These are phyloP conservation scores for Sclerotinia trifoliorum DNA, from an alignment of 2,329 filamentous ascomycete genomes.

Conservation along the genomic window DNA sequence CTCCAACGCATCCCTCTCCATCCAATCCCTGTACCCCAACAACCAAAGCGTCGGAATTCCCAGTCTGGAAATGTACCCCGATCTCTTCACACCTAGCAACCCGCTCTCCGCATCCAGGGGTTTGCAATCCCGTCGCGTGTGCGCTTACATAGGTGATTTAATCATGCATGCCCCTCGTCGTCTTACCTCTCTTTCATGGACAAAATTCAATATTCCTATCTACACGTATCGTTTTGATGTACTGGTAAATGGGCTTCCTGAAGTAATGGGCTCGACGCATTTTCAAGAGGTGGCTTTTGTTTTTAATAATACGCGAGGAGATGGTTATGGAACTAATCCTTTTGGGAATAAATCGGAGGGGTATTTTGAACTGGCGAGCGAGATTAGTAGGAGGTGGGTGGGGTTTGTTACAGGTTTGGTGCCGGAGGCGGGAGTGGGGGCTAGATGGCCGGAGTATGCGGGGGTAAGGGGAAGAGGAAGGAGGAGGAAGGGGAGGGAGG, in stretches of 20 bases:
- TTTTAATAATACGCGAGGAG: slow-evolving; percentile 51
- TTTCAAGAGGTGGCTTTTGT: slow-evolving; percentile 54
- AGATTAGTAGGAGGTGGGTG: slow-evolving; percentile 27
- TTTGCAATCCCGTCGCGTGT: slow-evolving; percentile 27
- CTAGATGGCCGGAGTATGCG: slow-evolving; percentile 7
- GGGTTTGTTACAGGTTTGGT: slow-evolving; percentile 22
- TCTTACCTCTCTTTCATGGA: slow-evolving; percentile 24
- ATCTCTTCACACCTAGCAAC: slow-evolving; percentile 29
- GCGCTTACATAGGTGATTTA: slow-evolving; percentile 29
- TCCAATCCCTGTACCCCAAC: slow-evolving; percentile 52
- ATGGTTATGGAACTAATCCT: slow-evolving; percentile 44
- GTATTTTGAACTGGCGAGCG: slow-evolving; percentile 18
- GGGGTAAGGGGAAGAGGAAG: too few relatives aligned
- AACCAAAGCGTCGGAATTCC: slow-evolving; percentile 51
- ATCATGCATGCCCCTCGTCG: slow-evolving; percentile 25
- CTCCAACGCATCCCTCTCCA: slow-evolving; percentile 26
- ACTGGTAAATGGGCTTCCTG: slow-evolving; percentile 37
- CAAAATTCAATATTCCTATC: slow-evolving; percentile 22
- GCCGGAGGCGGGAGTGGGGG: slow-evolving; percentile 22
- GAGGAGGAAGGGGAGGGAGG: neutral
- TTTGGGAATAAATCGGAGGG: neutral
- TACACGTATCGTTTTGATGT: slow-evolving; percentile 50
- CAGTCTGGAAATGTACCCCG: slow-evolving; percentile 29
- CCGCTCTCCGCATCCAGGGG: slow-evolving; percentile 40
- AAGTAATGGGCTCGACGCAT: slow-evolving; percentile 42